Evolutionary conservation across 805 yeast genomes (phyloP), one percentile per base, ranked within the genome.

Genomic region (Teunomyces funiuensis): DNA sequence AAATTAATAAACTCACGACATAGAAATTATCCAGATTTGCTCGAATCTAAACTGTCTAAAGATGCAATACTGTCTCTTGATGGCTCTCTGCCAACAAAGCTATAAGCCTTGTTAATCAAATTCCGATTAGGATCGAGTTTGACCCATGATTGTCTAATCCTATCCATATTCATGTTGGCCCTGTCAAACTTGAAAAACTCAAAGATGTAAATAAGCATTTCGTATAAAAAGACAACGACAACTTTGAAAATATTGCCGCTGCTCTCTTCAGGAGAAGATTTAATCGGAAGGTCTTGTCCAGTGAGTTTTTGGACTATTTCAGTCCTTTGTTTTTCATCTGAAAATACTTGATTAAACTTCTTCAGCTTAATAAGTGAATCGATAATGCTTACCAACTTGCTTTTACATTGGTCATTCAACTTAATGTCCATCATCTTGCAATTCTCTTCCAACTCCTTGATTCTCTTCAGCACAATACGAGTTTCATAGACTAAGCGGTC

Each of bases 401-500:
- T 38, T 29, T 50, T 40, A 33, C 63, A 56, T 30, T 66, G 63
- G 17, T 54, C 55, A 40, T 58, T 51, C 19, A 66, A 43, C 42
- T 59, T 63, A 11, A 50, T 33, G 36, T 59, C 61, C 38, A 68
- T 54, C 8, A 57, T 36, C 33, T 53, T 54, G 26, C 60, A 50
- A 41, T 59, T 61, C 20, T 64, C 66, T 22, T 69, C 73, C 26
- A 70, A 52, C 46, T 70, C 76, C 38, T 63, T 68, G 31, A 70
- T 58, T 40, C 73, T 52, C 42, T 68, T 69, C 22, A 51, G 54
- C 4, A 70, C 65, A n/a, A 68, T 65, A 40, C 73, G 54, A 3
- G 73, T 61, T 40, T 71, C 71, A 43, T 70, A 70, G 2, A 62
- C 50, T 44, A 70, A 54, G 36, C 72, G 47, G 44, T 70, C 74